phyloP scores from a whole-genome alignment of 1,284 basidiomycete genomes.

The Cryptococcus sp. region DNA sequence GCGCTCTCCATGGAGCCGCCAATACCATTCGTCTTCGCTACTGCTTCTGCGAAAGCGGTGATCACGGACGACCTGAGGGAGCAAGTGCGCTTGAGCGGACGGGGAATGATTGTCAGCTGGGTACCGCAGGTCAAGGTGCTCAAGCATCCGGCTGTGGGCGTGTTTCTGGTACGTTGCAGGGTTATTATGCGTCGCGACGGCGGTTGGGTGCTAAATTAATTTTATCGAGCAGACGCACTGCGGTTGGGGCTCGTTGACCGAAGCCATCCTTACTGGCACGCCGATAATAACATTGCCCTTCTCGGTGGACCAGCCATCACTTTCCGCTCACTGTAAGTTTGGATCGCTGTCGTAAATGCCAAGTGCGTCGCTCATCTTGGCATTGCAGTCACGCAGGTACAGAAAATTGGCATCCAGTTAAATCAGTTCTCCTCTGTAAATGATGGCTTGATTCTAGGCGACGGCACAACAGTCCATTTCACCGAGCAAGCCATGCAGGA shows the following conservation, averaged over 20 bases:
- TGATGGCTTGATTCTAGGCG: background rate
- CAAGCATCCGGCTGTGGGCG: slow-evolving; percentile 11
- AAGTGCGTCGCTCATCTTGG: too few relatives aligned
- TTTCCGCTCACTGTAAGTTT: background rate
- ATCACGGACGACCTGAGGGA: slow-evolving; percentile 4
- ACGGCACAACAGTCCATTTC: background rate
- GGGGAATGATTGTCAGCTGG: slow-evolving; percentile 15
- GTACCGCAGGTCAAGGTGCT: slow-evolving; percentile 15
- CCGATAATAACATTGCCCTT: slow-evolving; percentile 16
- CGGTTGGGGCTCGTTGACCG: slow-evolving; percentile 12
- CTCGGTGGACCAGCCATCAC: background rate
- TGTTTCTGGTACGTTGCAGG: slow-evolving; percentile 10
- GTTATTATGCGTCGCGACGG: background rate
- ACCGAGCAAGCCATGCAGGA: background rate
- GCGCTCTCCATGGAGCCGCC: slow-evolving; percentile 10
- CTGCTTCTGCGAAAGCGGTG: slow-evolving; percentile 2
- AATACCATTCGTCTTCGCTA: slow-evolving; percentile 16
- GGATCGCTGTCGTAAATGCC: background rate
- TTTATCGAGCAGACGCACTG: slow-evolving; percentile 10
- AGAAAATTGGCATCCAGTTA: background rate
- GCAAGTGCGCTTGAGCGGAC: slow-evolving; percentile 5
- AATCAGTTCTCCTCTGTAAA: background rate
- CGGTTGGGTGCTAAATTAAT: background rate
- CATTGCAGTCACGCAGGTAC: background rate
- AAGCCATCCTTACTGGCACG: slow-evolving; percentile 12